Percentiles rank a stretch among this genome's conserved stretches.
Evolutionary conservation across 2,329 filamentous ascomycete species (phyloP).

Genomic region (Colletotrichum filicis): DNA sequence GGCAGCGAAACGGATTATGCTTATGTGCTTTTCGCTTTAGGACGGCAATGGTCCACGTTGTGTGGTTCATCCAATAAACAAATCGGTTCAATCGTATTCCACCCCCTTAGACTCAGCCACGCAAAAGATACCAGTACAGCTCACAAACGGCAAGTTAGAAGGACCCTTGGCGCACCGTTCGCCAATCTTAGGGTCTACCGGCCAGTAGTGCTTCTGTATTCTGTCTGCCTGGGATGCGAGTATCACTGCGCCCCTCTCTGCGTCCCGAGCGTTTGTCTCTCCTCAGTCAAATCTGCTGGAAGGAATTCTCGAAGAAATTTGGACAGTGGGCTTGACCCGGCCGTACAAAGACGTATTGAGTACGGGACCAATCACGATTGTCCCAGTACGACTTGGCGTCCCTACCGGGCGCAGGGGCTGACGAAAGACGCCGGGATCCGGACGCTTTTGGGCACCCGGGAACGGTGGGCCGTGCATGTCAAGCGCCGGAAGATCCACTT

Average conservation of each 20-base stretch:
- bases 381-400: conserved; percentile 5
- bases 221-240: background rate
- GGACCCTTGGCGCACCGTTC: background rate
- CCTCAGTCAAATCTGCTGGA: too few relatives aligned
- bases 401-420: background rate
- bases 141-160: background rate
- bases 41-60: background rate
- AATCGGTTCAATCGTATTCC: background rate
- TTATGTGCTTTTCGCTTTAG: conserved; percentile 2
- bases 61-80: background rate
- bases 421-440: background rate
- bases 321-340: background rate
- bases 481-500: conserved; percentile 4
- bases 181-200: background rate
- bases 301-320: background rate
- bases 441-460: background rate
- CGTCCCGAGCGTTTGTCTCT: conserved; percentile 8
- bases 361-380: conserved; percentile 5
- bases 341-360: background rate
- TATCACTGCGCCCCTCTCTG: conserved; percentile 19
- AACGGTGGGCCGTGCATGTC: background rate
- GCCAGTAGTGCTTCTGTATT: background rate
- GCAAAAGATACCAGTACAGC: background rate
- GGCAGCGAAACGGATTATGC: background rate
- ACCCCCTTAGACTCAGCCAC: background rate